Evolutionary conservation across 192 early-diverging fungal species (phyloP), one percentile per base, ranked within the genome.

Genomic region (Coemansia sp.): DNA sequence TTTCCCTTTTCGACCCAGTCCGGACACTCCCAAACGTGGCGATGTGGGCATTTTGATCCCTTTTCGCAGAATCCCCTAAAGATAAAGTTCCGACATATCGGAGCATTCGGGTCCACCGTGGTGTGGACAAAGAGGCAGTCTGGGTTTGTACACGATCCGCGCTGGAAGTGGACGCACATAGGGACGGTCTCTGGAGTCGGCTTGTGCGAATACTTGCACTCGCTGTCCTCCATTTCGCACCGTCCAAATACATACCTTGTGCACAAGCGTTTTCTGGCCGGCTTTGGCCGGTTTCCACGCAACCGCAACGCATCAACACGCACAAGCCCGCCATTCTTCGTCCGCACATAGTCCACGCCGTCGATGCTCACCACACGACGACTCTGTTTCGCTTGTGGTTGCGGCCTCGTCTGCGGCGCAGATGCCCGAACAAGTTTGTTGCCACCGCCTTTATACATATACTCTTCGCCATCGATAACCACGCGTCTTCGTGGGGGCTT

Each of bases 1-100:
- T 84, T 84, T 11, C 76, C 75, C 23, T 85, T 85, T 17, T 87
- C 87, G 0, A 78, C 83, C 82, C 88, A 89, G 63, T 87, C 87
- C 0, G 90, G 90, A 43, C 90, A 91, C 20, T 89, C 84, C 71
- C 84, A 84, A 5, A 89, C 83, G 70, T 91, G 90, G 4, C 87
- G 82, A 54, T 87, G 70, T 19, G 69, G 67, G 61, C 90, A 91
- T 8, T 66, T 62, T 0, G 22, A 33, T 19, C 87, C 90, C 42
- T 81, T 78, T 11, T 81, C 71, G 63, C 90, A 91, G 64, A 74
- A 87, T 0, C 89, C 89, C 36, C 85, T 80, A 20, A 82, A 79
- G 0, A 86, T 84, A 79, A 91, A 91, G 2, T 73, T 73, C 32
- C 82, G 81, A 49, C 90, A 91, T 17, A 90, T 86, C 0, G 86